Base-by-base conservation (phyloP, 1,139 yeast species). In the Eremothecium sinecaudum region DNA sequence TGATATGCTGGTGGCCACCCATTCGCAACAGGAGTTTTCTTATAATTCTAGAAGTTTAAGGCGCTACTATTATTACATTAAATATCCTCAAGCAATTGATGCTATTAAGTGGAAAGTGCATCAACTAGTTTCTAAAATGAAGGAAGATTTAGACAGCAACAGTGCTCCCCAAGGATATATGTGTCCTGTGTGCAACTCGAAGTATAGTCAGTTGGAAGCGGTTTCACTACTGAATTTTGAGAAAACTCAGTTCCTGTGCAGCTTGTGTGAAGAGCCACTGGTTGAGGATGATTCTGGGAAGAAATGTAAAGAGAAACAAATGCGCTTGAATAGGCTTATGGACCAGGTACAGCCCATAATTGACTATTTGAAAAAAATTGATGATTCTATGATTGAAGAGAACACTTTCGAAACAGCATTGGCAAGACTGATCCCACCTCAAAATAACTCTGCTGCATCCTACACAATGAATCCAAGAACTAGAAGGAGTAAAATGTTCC, bases 41-140 rank as follows among this genome's bases (percentile, higher is more conserved):
- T 69, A 72, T 5, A 80, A 75, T 41, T 80, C 71, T 45, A 68
- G 94, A 41, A 73, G 81, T 36, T 66, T 69, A 28, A 72, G 82
- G 14, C 69, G 87, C 51, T 80, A 92, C 0, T 90, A 86, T 56
- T 90, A 78, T 59, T 90, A 73, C 55, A 78, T 90, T 38, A 95
- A 84, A 51, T 76, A 74, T 53, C 84, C 96, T 2, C 94, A 86
- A 54, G 94, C 97, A 1, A 82, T 92, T 31, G 98, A 90, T 61
- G 76, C 96, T 11, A 77, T 90, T 54, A 90, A 92, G 59, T 92
- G 96, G 97, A 86, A 87, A 54, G 83, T 90, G 41, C 96, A 90
- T 55, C 73, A 82, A 28, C 70, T 92, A 26, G 97, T 84, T 10
- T 79, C 77, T 46, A 61, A 68, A 38, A 67, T 87, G 39, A 83